Percentiles rank a stretch among this genome's conserved stretches.
Evolutionary conservation across 441 rosid genomes (phyloP).

Genomic region (Brassica hybrid): DNA sequence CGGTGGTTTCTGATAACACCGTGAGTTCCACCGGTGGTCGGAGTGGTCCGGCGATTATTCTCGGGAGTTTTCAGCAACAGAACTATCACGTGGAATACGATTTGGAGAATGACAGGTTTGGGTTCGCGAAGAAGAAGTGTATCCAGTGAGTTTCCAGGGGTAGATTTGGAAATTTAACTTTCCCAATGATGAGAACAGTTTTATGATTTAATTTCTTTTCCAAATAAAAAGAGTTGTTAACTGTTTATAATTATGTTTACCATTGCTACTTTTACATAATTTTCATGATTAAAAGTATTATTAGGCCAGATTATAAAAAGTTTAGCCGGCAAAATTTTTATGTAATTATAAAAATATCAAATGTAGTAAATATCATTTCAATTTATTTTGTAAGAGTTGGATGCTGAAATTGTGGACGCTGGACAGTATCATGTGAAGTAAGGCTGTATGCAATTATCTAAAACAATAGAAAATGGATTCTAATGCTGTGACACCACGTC

Average conservation of each 20-base stretch:
- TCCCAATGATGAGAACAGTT: background rate
- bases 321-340: background rate
- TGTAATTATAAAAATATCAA: background rate
- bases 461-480: conserved; percentile 15
- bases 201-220: conserved; percentile 34
- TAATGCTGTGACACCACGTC: conserved; percentile 26
- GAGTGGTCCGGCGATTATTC: conserved; percentile 75
- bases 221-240: conserved; percentile 22
- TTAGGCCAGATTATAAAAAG: background rate
- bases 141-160: conserved; percentile 34
- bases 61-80: conserved; percentile 87
- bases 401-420: conserved; percentile 8
- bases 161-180: conserved; percentile 25
- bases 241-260: conserved; percentile 26
- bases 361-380: background rate
- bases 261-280: background rate
- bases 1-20: conserved; percentile 49
- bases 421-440: conserved; percentile 8
- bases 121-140: conserved; percentile 66
- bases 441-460: conserved; percentile 20
- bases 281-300: background rate
- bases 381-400: background rate
- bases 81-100: conserved; percentile 77
- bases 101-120: conserved; percentile 68
- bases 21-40: conserved; percentile 29